These are phyloP conservation scores for Heracleum sosnowskyi DNA, from an alignment of 129 eudicot species.

Conservation along the genomic window DNA sequence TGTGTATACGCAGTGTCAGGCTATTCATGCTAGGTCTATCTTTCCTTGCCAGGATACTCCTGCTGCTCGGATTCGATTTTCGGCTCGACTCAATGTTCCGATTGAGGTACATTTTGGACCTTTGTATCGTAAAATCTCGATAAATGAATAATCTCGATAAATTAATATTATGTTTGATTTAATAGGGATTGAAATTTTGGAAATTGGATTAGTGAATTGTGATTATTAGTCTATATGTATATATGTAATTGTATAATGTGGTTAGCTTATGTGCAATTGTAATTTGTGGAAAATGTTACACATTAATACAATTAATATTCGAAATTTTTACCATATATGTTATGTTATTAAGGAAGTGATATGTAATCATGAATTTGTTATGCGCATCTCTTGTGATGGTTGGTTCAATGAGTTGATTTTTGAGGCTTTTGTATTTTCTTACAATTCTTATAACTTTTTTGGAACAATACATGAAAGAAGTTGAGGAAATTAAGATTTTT, in stretches of 20 bases:
- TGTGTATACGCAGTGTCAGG: slow-evolving; percentile 85
- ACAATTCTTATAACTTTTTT: too few species aligned
- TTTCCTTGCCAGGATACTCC: slow-evolving; percentile 98
- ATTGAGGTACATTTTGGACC: slow-evolving; percentile 4
- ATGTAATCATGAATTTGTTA: not conserved
- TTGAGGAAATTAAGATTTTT: too few species aligned
- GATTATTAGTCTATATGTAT: too few species aligned
- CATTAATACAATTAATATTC: too few species aligned
- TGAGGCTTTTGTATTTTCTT: too few species aligned
- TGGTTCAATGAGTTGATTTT: too few species aligned
- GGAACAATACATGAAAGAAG: too few species aligned
- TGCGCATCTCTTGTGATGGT: not conserved
- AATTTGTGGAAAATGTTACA: not conserved
- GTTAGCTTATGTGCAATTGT: not conserved
- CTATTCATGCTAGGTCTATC: slow-evolving; percentile 83
- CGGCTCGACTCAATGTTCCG: slow-evolving; percentile 65
- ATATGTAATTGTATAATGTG: not conserved
- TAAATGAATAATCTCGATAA: not conserved
- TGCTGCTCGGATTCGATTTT: slow-evolving; percentile 50
- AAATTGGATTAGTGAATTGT: not conserved
- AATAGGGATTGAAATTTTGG: too few species aligned
- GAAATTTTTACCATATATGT: not conserved
- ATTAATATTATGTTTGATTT: not conserved
- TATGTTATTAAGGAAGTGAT: not conserved
- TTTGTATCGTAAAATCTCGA: not conserved